Base-by-base conservation (phyloP, 1,139 yeast species). In the Sugiyamaella novakii region DNA sequence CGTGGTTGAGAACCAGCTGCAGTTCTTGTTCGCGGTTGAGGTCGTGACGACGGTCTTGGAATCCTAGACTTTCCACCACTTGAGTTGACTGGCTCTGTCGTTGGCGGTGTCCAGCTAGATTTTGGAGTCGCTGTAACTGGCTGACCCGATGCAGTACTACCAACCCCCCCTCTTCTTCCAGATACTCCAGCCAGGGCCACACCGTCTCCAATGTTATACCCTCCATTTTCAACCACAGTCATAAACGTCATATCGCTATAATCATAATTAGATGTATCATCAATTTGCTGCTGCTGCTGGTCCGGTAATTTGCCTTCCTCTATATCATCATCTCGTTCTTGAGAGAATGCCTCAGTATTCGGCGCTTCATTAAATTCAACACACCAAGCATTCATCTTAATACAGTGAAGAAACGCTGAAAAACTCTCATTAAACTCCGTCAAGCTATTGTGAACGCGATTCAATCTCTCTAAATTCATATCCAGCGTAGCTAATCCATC, bases 371-470 rank as follows among this genome's bases (percentile, higher is more conserved):
- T 64, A 54, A 81, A 81, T 62, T 81, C 86, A 35, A 80, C 81
- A 61, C 87, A 81, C 80, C 85, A 83, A 66, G 84, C 83, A 49
- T 84, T 81, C 66, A 82, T 79, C 50, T 80, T 76, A 47, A 83
- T 66, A 1, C 87, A 85, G 57, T 81, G 81, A 51, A 82, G 62
- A 51, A 83, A 80, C 52, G 83, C 74, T 1, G 84, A 78, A 63
- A 83, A 81, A 11, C 83, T 75, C 61, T 83, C 87, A 58, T 81
- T 82, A 64, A 83, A 81, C 27, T 73, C 71, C 8, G 67, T 64
- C 6, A 83, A 64, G 3, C 78, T 73, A 46, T 77, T 73, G 59
- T 82, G 84, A 18, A 81, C 72, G 31, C 63, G 65, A 44, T 70
- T 74, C 17, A 81, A 62, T 49, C 75, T 72, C 41, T 72, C 71